phyloP scores from a whole-genome alignment of 768 basidiomycete species.

The Amanita exitialis region DNA sequence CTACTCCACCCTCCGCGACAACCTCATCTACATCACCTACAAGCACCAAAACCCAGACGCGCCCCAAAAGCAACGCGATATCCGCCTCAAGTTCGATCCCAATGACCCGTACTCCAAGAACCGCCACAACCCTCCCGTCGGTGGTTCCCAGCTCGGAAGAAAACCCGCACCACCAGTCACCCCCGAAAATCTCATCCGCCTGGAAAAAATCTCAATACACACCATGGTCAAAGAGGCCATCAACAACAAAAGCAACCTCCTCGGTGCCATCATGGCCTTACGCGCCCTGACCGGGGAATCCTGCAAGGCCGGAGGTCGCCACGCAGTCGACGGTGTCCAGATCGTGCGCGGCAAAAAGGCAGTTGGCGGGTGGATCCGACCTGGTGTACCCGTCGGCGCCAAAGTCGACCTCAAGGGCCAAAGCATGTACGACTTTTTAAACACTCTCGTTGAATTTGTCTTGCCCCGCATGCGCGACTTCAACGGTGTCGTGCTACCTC shows the following conservation, averaged over 20 bases:
- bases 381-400: conserved; percentile 72
- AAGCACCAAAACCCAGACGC: conserved; percentile 51
- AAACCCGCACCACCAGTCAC: conserved; percentile 58
- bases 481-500: conserved; percentile 72
- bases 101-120: conserved; percentile 75
- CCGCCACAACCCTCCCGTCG: conserved; percentile 65
- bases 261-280: conserved; percentile 82
- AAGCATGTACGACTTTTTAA: conserved; percentile 92
- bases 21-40: conserved; percentile 95
- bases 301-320: conserved; percentile 59
- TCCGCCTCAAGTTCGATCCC: conserved; percentile 65
- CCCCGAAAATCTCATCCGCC: conserved; percentile 55
- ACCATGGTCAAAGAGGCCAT: conserved; percentile 79
- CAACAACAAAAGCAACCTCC: conserved; percentile 56
- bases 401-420: conserved; percentile 88
- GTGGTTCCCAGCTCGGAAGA: conserved; percentile 59
- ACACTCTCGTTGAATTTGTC: conserved; percentile 85
- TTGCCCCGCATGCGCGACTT: conserved; percentile 92
- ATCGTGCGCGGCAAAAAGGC: conserved; percentile 60
- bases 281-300: conserved; percentile 84
- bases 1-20: conserved; percentile 67
- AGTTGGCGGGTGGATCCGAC: conserved; percentile 77
- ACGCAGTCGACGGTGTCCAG: conserved; percentile 66
- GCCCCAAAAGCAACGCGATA: conserved; percentile 42
- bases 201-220: conserved; percentile 83